These are phyloP conservation scores for California macrophylla DNA, from an alignment of 441 rosid genomes.

Conservation along the genomic window DNA sequence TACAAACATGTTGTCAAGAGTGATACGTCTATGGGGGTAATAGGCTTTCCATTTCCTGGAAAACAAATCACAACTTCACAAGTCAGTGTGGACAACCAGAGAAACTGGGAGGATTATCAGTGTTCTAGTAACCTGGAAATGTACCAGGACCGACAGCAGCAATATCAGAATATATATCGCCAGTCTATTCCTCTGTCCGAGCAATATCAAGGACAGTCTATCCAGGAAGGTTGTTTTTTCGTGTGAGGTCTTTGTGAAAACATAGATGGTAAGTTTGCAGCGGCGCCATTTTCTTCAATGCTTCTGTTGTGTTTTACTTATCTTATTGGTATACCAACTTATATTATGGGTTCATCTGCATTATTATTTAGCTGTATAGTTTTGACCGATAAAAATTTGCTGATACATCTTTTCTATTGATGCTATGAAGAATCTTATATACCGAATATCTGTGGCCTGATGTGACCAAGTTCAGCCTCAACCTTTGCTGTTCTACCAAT, in stretches of 20 bases:
- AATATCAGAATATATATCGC: conserved; percentile 1
- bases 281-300: background rate
- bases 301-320: background rate
- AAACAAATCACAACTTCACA: conserved; percentile 13
- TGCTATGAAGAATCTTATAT: background rate
- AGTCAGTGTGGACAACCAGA: conserved; percentile 7
- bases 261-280: background rate
- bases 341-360: background rate
- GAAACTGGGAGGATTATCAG: conserved; percentile 14
- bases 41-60: conserved; percentile 16
- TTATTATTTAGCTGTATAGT: background rate
- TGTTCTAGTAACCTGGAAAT: background rate
- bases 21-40: background rate
- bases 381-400: background rate
- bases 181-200: conserved; percentile 12
- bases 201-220: conserved; percentile 12
- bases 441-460: background rate
- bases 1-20: conserved; percentile 3
- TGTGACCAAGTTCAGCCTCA: background rate
- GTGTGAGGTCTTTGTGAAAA: conserved; percentile 6
- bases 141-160: conserved; percentile 11
- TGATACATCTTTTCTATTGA: background rate
- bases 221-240: conserved; percentile 1
- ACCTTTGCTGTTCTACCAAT: background rate
- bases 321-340: background rate